Evolutionary conservation across 2,329 filamentous ascomycete species (phyloP).

Genomic region (Thelonectria rubi): DNA sequence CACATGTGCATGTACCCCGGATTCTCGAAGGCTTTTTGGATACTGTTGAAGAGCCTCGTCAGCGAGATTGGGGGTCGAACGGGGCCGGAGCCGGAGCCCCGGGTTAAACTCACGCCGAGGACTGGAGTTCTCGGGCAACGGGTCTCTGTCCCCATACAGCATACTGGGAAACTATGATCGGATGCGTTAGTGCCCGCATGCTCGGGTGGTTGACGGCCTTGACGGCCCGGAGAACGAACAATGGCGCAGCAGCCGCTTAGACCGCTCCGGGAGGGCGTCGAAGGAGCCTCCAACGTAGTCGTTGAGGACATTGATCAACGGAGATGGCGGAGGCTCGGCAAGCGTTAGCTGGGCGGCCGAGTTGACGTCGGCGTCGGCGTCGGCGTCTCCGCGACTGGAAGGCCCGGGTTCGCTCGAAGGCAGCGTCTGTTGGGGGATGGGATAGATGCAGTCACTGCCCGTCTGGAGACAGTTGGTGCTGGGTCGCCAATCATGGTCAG

Average conservation of each 20-base stretch:
- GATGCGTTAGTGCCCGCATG: slow-evolving; percentile 25
- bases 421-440: slow-evolving; percentile 38
- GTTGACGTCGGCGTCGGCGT: not conserved
- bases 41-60: slow-evolving; percentile 41
- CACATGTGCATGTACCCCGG: slow-evolving; percentile 57
- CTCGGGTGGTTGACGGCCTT: not conserved
- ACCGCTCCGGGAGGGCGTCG: slow-evolving; percentile 44
- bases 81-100: slow-evolving; percentile 1
- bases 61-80: slow-evolving; percentile 18
- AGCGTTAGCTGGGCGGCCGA: slow-evolving; percentile 28
- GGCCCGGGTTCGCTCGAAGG: slow-evolving; percentile 39
- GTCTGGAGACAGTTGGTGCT: slow-evolving; percentile 57
- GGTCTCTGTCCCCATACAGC: slow-evolving; percentile 53
- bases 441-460: slow-evolving; percentile 54
- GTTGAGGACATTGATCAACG: slow-evolving; percentile 36
- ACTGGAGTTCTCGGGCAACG: slow-evolving; percentile 48
- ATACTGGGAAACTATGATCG: slow-evolving; percentile 50
- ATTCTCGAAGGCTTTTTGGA: slow-evolving; percentile 55
- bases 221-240: slow-evolving; percentile 33
- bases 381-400: slow-evolving; percentile 26
- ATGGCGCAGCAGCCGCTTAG: slow-evolving; percentile 44
- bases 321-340: slow-evolving; percentile 30
- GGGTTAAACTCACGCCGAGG: slow-evolving; percentile 41
- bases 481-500: slow-evolving; percentile 37
- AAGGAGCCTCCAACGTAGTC: slow-evolving; percentile 47